Percentiles rank a stretch among this genome's conserved stretches.
These are phyloP conservation scores for Carpinus viminea DNA, from an alignment of 306 rosid species.

Conservation along the genomic window DNA sequence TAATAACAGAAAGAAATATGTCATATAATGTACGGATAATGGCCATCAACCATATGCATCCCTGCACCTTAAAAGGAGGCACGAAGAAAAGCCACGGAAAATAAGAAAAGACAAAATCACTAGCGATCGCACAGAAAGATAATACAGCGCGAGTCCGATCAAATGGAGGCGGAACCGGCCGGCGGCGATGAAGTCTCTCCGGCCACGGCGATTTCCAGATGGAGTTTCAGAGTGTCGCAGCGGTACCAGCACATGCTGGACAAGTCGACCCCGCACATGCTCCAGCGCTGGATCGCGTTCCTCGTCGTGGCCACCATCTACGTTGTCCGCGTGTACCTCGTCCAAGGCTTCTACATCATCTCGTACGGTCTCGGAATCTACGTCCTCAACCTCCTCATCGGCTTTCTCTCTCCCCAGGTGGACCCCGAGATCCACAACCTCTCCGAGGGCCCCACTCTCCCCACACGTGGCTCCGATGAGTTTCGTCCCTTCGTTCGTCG, in stretches of 20 bases:
- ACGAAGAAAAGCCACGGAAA: not conserved
- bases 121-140: not conserved
- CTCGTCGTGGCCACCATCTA: slow-evolving; percentile 50
- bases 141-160: not conserved
- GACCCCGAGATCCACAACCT: slow-evolving; percentile 78
- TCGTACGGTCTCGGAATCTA: slow-evolving; percentile 92
- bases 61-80: not conserved
- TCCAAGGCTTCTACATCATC: slow-evolving; percentile 86
- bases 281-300: slow-evolving; percentile 69
- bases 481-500: slow-evolving; percentile 97
- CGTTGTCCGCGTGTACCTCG: slow-evolving; percentile 68
- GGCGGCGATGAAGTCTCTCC: slow-evolving; percentile 42
- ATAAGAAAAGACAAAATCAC: not conserved
- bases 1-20: too few relatives aligned
- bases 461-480: slow-evolving; percentile 77
- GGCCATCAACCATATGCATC: not conserved
- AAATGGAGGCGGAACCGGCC: slow-evolving; percentile 61
- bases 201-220: slow-evolving; percentile 48
- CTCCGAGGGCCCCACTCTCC: slow-evolving; percentile 76
- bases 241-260: slow-evolving; percentile 83
- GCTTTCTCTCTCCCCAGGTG: slow-evolving; percentile 93
- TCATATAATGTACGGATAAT: too few relatives aligned
- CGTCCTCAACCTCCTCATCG: slow-evolving; percentile 83
- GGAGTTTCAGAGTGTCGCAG: slow-evolving; percentile 53
- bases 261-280: slow-evolving; percentile 67